A percentile compares a stretch with the other conserved stretches of the same genome.
Evolutionary conservation across 495 filamentous ascomycete genomes (phyloP).

Genomic region (Glarea lozoyensis): DNA sequence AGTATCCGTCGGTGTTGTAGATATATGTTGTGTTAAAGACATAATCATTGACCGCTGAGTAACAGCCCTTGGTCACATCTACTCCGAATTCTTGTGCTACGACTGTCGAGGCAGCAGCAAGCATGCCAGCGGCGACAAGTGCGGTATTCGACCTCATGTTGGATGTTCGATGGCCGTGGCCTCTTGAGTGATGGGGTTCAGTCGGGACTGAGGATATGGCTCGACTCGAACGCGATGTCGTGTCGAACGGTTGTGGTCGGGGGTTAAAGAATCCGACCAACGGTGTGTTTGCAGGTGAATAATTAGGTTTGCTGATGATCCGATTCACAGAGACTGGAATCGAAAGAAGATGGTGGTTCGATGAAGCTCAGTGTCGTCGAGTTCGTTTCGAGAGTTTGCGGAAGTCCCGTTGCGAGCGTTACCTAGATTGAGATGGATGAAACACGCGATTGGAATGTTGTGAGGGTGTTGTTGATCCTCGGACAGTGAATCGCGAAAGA

Average conservation of each 20-base stretch:
- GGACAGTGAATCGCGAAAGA: slow-evolving; percentile 6
- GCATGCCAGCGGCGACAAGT: slow-evolving; percentile 3
- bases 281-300: background rate
- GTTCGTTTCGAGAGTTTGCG: background rate
- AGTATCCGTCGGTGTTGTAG: slow-evolving; percentile 32
- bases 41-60: slow-evolving; percentile 21
- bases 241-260: background rate
- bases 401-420: background rate
- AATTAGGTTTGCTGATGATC: background rate
- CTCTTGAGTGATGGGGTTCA: slow-evolving; percentile 4
- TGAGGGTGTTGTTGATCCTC: background rate
- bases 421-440: background rate
- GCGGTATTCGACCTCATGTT: slow-evolving; percentile 18
- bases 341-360: background rate
- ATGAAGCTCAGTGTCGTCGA: background rate
- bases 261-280: background rate
- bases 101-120: slow-evolving; percentile 4
- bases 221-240: background rate
- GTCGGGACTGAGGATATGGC: slow-evolving; percentile 3
- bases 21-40: slow-evolving; percentile 23
- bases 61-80: slow-evolving; percentile 32
- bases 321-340: background rate
- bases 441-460: background rate
- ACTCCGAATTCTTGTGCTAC: slow-evolving; percentile 2
- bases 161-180: slow-evolving; percentile 12